Conservation (phyloP, 106 monocot genomes). For the Allium sativum region DNA sequence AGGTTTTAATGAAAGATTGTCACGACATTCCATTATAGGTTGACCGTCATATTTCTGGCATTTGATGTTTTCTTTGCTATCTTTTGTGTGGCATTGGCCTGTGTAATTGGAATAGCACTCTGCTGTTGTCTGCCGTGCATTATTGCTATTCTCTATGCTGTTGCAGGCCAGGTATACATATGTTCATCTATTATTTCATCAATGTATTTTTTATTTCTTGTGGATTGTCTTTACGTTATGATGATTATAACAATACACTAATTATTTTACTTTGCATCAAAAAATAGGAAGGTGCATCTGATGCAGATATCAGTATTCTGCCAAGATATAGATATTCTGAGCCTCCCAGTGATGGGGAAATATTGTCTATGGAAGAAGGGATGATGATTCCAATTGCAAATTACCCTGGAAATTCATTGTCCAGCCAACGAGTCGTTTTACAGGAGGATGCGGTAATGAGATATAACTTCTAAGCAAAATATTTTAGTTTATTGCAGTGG, state of each 20-base stretch:
- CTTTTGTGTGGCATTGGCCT: constrained; percentile 75
- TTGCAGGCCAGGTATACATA: constrained; percentile 59
- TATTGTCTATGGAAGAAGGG: constrained; percentile 31
- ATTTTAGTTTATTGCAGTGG: too few relatives aligned
- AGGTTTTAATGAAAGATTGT: too few relatives aligned
- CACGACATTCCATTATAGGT: constrained; percentile 24
- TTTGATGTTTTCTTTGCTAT: constrained; percentile 79
- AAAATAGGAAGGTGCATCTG: constrained; percentile 74
- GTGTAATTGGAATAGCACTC: constrained; percentile 73
- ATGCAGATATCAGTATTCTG: constrained; percentile 80
- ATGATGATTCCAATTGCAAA: constrained; percentile 53
- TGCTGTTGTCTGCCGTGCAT: constrained; percentile 91
- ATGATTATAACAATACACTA: too few relatives aligned
- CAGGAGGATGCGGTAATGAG: constrained; percentile 68
- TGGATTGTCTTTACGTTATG: not conserved
- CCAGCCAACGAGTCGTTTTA: constrained; percentile 31
- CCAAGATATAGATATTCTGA: constrained; percentile 62
- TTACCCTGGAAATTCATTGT: constrained; percentile 20
- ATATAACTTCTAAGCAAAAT: too few relatives aligned
- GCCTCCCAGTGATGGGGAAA: constrained; percentile 21
- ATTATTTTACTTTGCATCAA: constrained; percentile 4
- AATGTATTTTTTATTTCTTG: not conserved
- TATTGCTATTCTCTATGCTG: constrained; percentile 81
- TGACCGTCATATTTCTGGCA: constrained; percentile 68
- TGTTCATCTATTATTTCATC: too few relatives aligned